These are phyloP conservation scores for Guillardia theta DNA, from an alignment of 78 protist genomes.

Conservation along the genomic window DNA sequence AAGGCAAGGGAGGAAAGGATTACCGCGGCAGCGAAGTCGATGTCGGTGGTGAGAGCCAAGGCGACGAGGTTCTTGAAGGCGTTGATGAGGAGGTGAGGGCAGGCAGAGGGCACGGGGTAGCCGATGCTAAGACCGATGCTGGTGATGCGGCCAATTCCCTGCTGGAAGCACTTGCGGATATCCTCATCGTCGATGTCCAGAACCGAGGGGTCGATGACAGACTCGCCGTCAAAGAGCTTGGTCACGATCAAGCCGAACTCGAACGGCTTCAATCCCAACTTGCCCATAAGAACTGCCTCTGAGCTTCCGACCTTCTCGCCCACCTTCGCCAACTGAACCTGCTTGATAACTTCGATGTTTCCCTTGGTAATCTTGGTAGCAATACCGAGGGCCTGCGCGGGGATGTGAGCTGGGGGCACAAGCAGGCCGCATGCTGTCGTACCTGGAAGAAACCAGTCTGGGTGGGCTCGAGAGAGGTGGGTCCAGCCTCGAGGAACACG, in stretches of 20 bases:
- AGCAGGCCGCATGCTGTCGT: too few relatives aligned
- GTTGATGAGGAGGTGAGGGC: slow-evolving; percentile 90
- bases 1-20: background rate
- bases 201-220: slow-evolving; percentile 81
- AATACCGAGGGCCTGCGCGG: slow-evolving; percentile 96
- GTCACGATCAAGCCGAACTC: slow-evolving; percentile 84
- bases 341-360: slow-evolving; percentile 91
- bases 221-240: slow-evolving; percentile 79
- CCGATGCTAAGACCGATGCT: slow-evolving; percentile 73
- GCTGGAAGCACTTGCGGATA: slow-evolving; percentile 40
- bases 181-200: slow-evolving; percentile 88
- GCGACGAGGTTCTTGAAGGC: slow-evolving; percentile 93
- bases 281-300: slow-evolving; percentile 94
- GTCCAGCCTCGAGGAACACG: slow-evolving; percentile 92
- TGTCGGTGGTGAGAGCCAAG: slow-evolving; percentile 88
- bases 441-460: slow-evolving; percentile 98
- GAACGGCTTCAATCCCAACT: slow-evolving; percentile 98
- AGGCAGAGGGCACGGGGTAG: slow-evolving; percentile 89
- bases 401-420: too few relatives aligned
- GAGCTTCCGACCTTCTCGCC: slow-evolving; percentile 91
- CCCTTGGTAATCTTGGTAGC: slow-evolving; percentile 96
- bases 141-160: slow-evolving; percentile 50
- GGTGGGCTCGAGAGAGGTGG: slow-evolving; percentile 97
- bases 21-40: slow-evolving; percentile 75
- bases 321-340: slow-evolving; percentile 61